These are phyloP conservation scores for Neospermospora avenae DNA, from an alignment of 2,329 filamentous ascomycete species.

Conservation along the genomic window DNA sequence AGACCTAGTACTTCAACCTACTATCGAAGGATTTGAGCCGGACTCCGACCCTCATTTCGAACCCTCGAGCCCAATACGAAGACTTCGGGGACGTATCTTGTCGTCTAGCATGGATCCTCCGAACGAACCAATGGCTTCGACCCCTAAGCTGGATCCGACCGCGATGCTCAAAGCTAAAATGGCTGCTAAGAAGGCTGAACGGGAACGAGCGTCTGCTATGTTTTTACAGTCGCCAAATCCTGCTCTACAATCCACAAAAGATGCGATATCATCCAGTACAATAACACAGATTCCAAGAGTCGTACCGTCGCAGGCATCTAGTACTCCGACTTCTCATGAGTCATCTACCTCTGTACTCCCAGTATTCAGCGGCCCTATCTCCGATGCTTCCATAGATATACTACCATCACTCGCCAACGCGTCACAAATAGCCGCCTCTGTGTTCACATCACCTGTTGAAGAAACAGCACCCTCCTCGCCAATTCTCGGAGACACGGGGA, in stretches of 20 bases:
- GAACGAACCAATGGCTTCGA: background rate
- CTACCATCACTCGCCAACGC: background rate
- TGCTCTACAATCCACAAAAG: background rate
- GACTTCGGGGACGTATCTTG: background rate
- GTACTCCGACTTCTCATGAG: no score
- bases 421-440: background rate
- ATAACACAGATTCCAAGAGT: background rate
- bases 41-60: background rate
- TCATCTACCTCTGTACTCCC: background rate
- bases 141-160: background rate
- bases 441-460: background rate
- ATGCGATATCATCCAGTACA: background rate
- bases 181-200: background rate
- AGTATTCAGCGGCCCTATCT: background rate
- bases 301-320: background rate
- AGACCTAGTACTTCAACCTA: background rate
- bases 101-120: background rate
- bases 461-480: background rate
- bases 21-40: constrained; percentile 12
- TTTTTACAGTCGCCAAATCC: background rate
- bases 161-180: background rate
- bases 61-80: background rate
- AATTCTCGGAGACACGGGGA: background rate
- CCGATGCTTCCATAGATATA: background rate
- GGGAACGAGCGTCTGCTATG: background rate